Evolutionary conservation across 495 filamentous ascomycete species (phyloP), one percentile per base, ranked within the genome.

Genomic region (Penicillium flavigenum): DNA sequence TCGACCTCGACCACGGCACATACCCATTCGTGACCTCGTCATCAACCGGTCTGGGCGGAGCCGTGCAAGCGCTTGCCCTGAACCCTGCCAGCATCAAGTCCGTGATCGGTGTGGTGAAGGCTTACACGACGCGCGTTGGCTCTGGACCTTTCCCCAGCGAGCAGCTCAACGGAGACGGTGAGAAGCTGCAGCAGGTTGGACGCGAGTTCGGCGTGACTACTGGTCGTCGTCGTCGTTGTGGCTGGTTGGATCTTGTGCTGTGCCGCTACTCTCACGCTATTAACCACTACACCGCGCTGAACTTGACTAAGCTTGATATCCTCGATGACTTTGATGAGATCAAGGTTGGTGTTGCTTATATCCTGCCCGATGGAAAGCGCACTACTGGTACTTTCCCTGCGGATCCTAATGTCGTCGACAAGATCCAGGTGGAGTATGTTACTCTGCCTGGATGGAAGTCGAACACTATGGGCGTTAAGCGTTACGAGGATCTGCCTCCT

Each of bases 171-270:
- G 79, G 76, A 46, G 70, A 72, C 43, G 87, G 87, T 59, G 81
- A 87, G 12, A 83, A 83, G 62, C 78, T 90, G 48, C 87, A 90
- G 69, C 55, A 58, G 44, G 70, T 85, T 34, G 88, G 87, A 34
- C 72, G 72, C 31, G 88, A 91, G 74, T 86, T 86, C 69, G 91
- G 91, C 57, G 89, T 89, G 34, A 96, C 87, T 43, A 96, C 92
- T 22, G 92, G 92, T 56, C 84, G 92, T 51, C 83, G 76, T 61
- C 86, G 92, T 20, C 83, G 92, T 45, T 96, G 92, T 67, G 92
- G 92, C 27, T 96, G 89, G 91, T 81, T 96, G 39, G 91, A 97
- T 67, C 81, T 96, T 7, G 87, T 92, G n/a, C 78, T 94, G n/a
- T 71, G 89, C 55, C 87, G 89, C 63, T 91, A 92, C 79, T 89